Percentiles rank a stretch among this genome's conserved stretches.
These are phyloP conservation scores for Ceratocystis ficicola DNA, from an alignment of 2,329 filamentous ascomycete species.

Conservation along the genomic window DNA sequence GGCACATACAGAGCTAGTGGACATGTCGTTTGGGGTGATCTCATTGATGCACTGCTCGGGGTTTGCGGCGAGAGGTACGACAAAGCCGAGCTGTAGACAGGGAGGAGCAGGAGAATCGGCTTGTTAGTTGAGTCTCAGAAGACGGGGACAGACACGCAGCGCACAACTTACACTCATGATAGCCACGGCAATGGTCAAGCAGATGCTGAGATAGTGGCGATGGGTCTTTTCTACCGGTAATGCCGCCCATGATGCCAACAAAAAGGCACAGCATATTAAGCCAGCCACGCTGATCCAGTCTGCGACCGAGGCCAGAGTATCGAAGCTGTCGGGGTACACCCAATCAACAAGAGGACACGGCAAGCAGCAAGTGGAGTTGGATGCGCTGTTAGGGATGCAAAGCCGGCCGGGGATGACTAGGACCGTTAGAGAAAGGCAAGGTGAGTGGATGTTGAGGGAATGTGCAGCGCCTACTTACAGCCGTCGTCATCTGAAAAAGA, in stretches of 20 bases:
- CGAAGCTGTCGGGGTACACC: conserved; percentile 51
- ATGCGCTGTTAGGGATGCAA: conserved; percentile 35
- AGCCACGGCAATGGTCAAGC: conserved; percentile 61
- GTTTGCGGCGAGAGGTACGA: conserved; percentile 67
- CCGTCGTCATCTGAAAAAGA: conserved; percentile 20
- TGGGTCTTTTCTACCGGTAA: conserved; percentile 81
- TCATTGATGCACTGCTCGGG: conserved; percentile 75
- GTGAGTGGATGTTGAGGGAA: neutral
- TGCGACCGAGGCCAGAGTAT: conserved; percentile 49
- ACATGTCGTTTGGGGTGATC: conserved; percentile 92
- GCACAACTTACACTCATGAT: conserved; percentile 60
- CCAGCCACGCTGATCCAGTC: conserved; percentile 73
- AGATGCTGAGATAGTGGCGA: conserved; percentile 86
- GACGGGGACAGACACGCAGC: neutral
- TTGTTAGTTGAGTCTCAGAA: conserved; percentile 16
- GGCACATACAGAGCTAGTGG: conserved; percentile 66
- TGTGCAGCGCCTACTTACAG: conserved; percentile 20
- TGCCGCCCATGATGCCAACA: conserved; percentile 66
- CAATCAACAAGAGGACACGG: conserved; percentile 82
- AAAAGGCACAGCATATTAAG: conserved; percentile 57
- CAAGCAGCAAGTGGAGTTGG: conserved; percentile 59
- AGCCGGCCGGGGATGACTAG: conserved; percentile 46
- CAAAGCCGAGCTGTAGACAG: conserved; percentile 61
- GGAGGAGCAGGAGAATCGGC: neutral
- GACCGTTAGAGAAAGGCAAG: neutral